Evolutionary conservation across 2,329 filamentous ascomycete species (phyloP), one percentile per base, ranked within the genome.

Genomic region (Colletotrichum limetticola): DNA sequence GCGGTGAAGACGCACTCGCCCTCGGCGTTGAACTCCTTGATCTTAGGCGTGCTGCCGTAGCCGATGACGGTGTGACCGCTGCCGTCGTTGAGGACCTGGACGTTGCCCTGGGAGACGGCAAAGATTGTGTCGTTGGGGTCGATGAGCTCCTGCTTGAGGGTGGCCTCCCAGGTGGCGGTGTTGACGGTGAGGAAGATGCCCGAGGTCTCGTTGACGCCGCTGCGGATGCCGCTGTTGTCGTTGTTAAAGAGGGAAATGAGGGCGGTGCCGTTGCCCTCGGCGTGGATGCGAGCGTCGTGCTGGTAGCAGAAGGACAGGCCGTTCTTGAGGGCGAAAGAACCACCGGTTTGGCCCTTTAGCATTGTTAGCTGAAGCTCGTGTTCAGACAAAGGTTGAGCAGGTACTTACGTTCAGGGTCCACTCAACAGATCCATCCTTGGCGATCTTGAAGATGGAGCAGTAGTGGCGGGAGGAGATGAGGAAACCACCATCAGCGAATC

Each of bases 1-100:
- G 82, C 83, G 68, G 90, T 86, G 81, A 89, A 89, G 30, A 91
- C 80, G 5, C 86, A 78, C 6, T 83, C 79, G 12, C 89, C 89
- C 16, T 86, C 83, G 1, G 81, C 76, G 0, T 82, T 82, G 75
- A 87, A 84, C 75, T 87, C 86, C 19, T 85, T 88, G 24, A 86
- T 76, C 5, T 84, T 85, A 0, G 86, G 85, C 28, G 84, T 83
- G 0, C 83, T 85, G 5, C 90, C 89, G 88, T 89, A 91, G 74
- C 88, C 87, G 32, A 91, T 85, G 52, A 91, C 80, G 8, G 85
- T 85, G 69, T 89, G 87, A 32, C 86, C 87, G 62, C 86, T 86
- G 46, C 66, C 61, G 0, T 66, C 62, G 14, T 86, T 84, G 0
- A 91, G 83, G 7, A 88, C 76, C 74, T 92, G 90, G 28, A 88